Evolutionary conservation across 352 stramenopile genomes (phyloP).

Genomic region (Salisapilia sapeloensis): DNA sequence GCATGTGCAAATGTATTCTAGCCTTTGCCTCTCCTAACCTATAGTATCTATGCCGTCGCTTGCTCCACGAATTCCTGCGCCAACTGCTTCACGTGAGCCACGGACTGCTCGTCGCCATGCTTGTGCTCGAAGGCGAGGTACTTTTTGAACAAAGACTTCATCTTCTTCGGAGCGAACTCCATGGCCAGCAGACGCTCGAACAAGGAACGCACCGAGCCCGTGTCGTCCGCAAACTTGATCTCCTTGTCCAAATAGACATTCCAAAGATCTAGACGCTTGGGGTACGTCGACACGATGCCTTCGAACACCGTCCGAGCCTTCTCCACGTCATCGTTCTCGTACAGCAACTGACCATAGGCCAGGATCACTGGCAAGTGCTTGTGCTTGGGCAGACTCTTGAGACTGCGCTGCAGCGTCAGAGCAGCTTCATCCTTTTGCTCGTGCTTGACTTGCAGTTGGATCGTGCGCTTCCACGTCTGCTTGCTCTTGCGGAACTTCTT

Average conservation of each 20-base stretch:
- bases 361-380: conserved; percentile 91
- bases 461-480: conserved; percentile 73
- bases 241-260: conserved; percentile 97
- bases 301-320: conserved; percentile 93
- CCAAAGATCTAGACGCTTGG: conserved; percentile 92
- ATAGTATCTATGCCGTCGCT: conserved; percentile 17
- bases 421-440: conserved; percentile 58
- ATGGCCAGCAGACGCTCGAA: conserved; percentile 86
- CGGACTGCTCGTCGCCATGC: conserved; percentile 72
- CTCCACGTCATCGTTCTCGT: conserved; percentile 85
- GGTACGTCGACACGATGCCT: conserved; percentile 86
- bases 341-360: conserved; percentile 93
- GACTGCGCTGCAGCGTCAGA: conserved; percentile 81
- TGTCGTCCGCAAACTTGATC: conserved; percentile 82
- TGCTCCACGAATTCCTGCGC: conserved; percentile 87
- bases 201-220: conserved; percentile 68
- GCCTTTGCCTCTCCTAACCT: no score
- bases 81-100: conserved; percentile 88
- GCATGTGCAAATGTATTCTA: no score
- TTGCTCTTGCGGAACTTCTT: conserved; percentile 88
- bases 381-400: conserved; percentile 85
- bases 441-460: conserved; percentile 74
- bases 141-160: conserved; percentile 98
- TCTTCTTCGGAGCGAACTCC: conserved; percentile 94
- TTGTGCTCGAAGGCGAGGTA: conserved; percentile 89